Evolutionary conservation across 139 green algal species (phyloP), one percentile per base, ranked within the genome.

Genomic region (Mychonastes homosphaera): DNA sequence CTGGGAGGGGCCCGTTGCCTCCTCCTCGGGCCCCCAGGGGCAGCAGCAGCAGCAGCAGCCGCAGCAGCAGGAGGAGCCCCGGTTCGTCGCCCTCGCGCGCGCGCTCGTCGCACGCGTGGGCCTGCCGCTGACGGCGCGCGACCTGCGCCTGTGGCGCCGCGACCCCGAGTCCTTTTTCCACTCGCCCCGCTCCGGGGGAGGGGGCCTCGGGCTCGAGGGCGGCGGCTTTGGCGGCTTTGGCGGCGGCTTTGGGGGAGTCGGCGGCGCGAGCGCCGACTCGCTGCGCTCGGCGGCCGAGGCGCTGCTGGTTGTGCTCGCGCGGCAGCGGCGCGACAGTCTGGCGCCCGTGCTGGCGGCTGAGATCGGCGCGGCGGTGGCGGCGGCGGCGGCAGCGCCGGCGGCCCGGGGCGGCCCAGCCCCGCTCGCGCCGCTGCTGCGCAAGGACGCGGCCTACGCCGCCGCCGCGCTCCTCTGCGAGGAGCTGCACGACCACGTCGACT

Each of bases 361-460:
- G 19, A 51, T 18, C 19, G 44, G 9, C 44, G 19, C 16, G 23
- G 15, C 16, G 2, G 2, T 10, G 3, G 26, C 41, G 45, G 38
- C 24, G 6, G 6, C 54, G 51, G 54, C 39, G 53, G 26, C 36
- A 49, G 46, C 48, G 51, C 48, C 46, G 52, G 59, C 46, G 48
- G 49, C 38, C 16, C 8, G 49, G 39, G 19, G 51, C 3, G 52
- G 43, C 62, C 30, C 27, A 13, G 32, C 15, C 2, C 40, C 48
- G 16, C 72, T 67, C 0, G 24, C 34, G 2, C 39, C 69, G n/a
- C 55, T 85, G 36, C 65, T 92, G 21, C 40, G 64, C 35, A 95
- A 94, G 67, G 89, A 96, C 49, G 89, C 85, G 1, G 65, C 78
- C 16, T 95, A 95, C 60, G 72, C 81, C 38, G 82, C 89, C 18